A percentile compares a stretch with the other conserved stretches of the same genome.
phyloP scores from a whole-genome alignment of 2,329 filamentous ascomycete genomes.

The Cyphellophora attinorum region DNA sequence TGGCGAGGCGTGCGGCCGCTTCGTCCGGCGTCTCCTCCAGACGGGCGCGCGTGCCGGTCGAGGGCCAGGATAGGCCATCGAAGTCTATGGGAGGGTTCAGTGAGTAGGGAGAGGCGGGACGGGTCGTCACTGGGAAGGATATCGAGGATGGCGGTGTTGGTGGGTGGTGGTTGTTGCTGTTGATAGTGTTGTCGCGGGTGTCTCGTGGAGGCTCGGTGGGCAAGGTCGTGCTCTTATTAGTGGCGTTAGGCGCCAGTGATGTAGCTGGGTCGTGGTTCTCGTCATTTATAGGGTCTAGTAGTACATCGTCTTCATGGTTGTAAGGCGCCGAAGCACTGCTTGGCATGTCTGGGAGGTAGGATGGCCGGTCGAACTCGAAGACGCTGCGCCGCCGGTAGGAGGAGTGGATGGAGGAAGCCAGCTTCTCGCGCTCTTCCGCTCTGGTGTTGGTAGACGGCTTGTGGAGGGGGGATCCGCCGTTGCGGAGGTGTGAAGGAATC shows the following conservation, averaged over 20 bases:
- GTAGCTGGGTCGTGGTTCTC: constrained; percentile 5
- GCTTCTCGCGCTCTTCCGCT: constrained; percentile 46
- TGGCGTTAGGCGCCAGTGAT: neutral
- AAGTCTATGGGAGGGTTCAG: constrained; percentile 41
- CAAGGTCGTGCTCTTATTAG: constrained; percentile 7
- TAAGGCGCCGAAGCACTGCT: constrained; percentile 4
- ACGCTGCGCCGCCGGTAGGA: constrained; percentile 43
- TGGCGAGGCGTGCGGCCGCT: constrained; percentile 46
- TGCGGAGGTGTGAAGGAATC: constrained; percentile 47
- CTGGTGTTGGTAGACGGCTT: constrained; percentile 30
- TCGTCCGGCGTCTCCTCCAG: constrained; percentile 50
- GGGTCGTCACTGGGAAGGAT: constrained; percentile 34
- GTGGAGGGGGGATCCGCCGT: constrained; percentile 45
- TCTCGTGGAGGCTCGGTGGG: constrained; percentile 43
- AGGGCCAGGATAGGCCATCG: constrained; percentile 43
- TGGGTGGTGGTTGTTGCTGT: constrained; percentile 45
- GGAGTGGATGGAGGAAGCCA: constrained; percentile 49
- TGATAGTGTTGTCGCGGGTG: constrained; percentile 39
- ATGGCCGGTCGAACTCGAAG: constrained; percentile 30
- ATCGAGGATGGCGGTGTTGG: constrained; percentile 22
- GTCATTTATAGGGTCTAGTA: constrained; percentile 8
- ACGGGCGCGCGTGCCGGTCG: constrained; percentile 39
- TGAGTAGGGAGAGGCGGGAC: constrained; percentile 40
- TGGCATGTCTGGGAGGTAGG: constrained; percentile 6
- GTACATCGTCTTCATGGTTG: neutral